These are phyloP conservation scores for Thalassiosira tumida DNA, from an alignment of 352 stramenopile species.

Conservation along the genomic window DNA sequence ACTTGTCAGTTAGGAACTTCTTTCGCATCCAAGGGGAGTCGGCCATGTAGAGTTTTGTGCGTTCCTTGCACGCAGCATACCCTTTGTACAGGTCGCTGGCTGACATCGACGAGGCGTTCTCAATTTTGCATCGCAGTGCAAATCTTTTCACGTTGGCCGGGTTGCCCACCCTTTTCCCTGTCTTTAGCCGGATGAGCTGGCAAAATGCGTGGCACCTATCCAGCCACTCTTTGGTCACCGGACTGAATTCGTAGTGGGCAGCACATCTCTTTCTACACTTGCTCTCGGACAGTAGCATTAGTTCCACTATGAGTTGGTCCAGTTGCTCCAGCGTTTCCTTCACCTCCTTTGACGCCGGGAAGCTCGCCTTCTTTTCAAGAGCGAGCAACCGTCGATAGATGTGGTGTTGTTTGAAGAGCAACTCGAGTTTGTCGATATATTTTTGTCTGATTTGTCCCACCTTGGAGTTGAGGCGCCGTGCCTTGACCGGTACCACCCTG, in stretches of 20 bases:
- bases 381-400: not conserved
- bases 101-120: not conserved
- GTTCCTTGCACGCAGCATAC: not conserved
- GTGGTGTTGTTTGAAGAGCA: not conserved
- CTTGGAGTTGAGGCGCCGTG: not conserved
- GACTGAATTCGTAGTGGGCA: slow-evolving; percentile 3
- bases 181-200: slow-evolving; percentile 1
- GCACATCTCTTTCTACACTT: not conserved
- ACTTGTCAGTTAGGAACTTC: not conserved
- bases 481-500: not conserved
- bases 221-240: not conserved
- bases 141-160: not conserved
- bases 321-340: not conserved
- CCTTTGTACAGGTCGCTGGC: not conserved
- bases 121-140: not conserved
- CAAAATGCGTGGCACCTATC: not conserved
- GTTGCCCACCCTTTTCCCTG: not conserved
- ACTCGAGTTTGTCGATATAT: not conserved
- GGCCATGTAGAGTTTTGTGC: not conserved
- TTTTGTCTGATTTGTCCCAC: not conserved
- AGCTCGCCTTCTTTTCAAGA: not conserved
- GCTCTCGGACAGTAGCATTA: not conserved
- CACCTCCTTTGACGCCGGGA: slow-evolving; percentile 8
- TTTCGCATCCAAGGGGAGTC: slow-evolving; percentile 6
- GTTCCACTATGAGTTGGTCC: not conserved